These are phyloP conservation scores for Nitzschia inconspicua DNA, from an alignment of 108 stramenopile species.

Conservation along the genomic window DNA sequence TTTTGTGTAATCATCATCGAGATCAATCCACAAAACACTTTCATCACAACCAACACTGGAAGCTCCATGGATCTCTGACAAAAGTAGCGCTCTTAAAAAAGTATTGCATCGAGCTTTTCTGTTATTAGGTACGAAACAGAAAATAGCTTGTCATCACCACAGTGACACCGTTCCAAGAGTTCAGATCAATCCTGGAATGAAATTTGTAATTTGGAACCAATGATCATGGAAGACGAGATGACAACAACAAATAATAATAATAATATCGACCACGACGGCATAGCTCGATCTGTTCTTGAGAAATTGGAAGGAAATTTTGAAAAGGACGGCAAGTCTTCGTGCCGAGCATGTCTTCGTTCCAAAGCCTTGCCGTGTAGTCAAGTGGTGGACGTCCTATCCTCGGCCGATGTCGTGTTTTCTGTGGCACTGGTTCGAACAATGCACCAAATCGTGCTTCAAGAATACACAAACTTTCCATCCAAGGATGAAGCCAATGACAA, in stretches of 20 bases:
- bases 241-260: not conserved
- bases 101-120: too few species aligned
- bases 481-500: too few species aligned
- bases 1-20: too few species aligned
- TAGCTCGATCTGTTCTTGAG: not conserved
- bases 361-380: constrained; percentile 1
- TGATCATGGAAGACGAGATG: not conserved
- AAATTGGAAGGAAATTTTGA: not conserved
- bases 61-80: too few species aligned
- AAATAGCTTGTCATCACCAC: too few species aligned
- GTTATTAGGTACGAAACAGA: too few species aligned
- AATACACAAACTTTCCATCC: not conserved
- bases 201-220: too few species aligned
- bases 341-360: constrained; percentile 11
- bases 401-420: not conserved
- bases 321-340: not conserved
- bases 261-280: not conserved
- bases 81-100: too few species aligned
- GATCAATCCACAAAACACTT: too few species aligned
- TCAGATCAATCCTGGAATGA: too few species aligned
- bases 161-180: too few species aligned
- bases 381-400: constrained; percentile 3
- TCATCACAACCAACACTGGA: too few species aligned
- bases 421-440: not conserved
- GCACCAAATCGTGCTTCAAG: not conserved